Evolutionary conservation across 73 alveolate genomes (phyloP).

Genomic region (Urostyla sp.): DNA sequence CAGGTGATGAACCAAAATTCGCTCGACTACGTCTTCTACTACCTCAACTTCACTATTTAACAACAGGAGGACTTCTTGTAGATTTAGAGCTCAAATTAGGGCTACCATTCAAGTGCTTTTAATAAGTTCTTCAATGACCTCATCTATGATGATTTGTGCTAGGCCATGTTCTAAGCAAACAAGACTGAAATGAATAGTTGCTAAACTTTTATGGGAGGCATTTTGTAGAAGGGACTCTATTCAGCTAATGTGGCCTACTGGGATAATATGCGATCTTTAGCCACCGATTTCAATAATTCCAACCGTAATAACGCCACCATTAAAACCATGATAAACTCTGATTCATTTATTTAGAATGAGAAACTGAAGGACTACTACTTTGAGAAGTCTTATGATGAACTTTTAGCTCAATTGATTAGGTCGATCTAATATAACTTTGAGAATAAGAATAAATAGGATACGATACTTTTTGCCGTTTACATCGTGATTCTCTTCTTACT

Average conservation of each 20-base stretch:
- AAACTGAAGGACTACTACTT: slow-evolving; percentile 36
- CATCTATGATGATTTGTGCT: slow-evolving; percentile 42
- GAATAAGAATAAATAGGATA: slow-evolving; percentile 29
- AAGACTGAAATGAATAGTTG: background rate
- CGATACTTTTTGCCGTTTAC: slow-evolving; percentile 52
- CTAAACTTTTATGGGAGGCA: slow-evolving; percentile 44
- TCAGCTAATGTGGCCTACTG: slow-evolving; percentile 59
- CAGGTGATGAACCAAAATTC: slow-evolving; percentile 35
- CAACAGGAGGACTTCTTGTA: slow-evolving; percentile 53
- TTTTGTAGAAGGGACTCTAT: slow-evolving; percentile 38
- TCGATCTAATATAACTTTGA: slow-evolving; percentile 33
- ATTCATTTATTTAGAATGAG: slow-evolving; percentile 36
- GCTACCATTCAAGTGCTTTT: slow-evolving; percentile 27
- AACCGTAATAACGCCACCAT: slow-evolving; percentile 17
- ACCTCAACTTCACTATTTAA: slow-evolving; percentile 17
- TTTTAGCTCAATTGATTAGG: slow-evolving; percentile 4
- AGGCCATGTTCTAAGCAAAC: background rate
- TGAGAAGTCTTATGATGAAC: slow-evolving; percentile 22
- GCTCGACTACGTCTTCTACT: slow-evolving; percentile 12
- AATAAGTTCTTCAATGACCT: slow-evolving; percentile 50
- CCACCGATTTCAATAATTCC: slow-evolving; percentile 46
- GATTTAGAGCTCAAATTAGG: slow-evolving; percentile 34
- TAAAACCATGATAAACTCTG: slow-evolving; percentile 44
- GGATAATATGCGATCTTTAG: slow-evolving; percentile 61
- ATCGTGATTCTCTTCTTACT: slow-evolving; percentile 46